These are phyloP conservation scores for Erodium moschatum DNA, from an alignment of 441 rosid genomes.

Conservation along the genomic window DNA sequence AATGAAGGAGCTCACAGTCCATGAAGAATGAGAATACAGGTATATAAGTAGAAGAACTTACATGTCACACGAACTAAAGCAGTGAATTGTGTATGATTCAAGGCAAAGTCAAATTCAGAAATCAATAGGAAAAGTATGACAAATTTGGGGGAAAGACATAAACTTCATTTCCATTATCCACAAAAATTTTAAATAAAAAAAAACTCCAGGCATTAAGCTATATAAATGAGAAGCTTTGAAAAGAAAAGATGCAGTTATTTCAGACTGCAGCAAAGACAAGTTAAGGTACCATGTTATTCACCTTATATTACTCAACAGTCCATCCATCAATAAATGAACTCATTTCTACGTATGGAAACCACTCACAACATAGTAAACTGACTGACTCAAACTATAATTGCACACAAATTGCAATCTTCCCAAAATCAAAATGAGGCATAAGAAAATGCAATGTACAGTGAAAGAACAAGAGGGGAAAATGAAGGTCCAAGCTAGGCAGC, in stretches of 20 bases:
- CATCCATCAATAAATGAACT: slow-evolving; percentile 10
- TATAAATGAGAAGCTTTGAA: slow-evolving; percentile 5
- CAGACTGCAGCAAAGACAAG: no score
- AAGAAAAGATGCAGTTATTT: background rate
- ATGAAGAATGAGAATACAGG: background rate
- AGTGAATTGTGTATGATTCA: background rate
- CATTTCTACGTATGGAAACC: background rate
- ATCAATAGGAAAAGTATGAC: background rate
- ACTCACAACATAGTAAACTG: slow-evolving; percentile 3
- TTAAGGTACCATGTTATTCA: background rate
- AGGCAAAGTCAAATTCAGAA: slow-evolving; percentile 3
- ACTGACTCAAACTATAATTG: background rate
- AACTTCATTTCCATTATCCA: background rate
- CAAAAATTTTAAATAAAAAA: background rate
- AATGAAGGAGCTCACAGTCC: background rate
- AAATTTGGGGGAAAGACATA: background rate
- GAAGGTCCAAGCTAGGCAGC: slow-evolving; percentile 11
- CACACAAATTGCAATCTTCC: slow-evolving; percentile 5
- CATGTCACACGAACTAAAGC: background rate
- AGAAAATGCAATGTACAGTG: slow-evolving; percentile 8
- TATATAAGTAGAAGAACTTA: background rate
- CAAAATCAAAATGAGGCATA: background rate
- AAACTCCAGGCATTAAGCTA: background rate
- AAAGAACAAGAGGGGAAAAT: background rate
- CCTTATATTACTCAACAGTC: background rate